These are phyloP conservation scores for Phytopythium kandeliae DNA, from an alignment of 352 stramenopile species.

Conservation along the genomic window DNA sequence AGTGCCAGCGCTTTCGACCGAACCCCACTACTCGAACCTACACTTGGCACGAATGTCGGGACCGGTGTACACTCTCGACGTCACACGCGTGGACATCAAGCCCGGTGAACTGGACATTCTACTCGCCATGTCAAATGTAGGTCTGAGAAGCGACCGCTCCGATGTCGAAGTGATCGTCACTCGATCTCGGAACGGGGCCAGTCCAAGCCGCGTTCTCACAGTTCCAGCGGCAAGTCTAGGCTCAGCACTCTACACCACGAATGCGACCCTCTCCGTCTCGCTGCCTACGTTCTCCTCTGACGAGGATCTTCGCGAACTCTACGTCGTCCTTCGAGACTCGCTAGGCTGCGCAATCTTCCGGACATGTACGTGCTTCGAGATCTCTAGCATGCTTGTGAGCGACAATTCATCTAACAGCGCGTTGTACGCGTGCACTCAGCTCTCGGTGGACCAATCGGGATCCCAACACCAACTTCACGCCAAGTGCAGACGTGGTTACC, in stretches of 20 bases:
- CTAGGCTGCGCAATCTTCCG: conserved; percentile 56
- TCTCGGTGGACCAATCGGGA: conserved; percentile 2
- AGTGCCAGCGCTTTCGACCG: conserved; percentile 47
- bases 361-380: conserved; percentile 31
- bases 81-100: conserved; percentile 15
- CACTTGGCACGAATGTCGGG: conserved; percentile 43
- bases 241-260: background rate
- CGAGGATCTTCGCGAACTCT: conserved; percentile 13
- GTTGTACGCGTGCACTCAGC: conserved; percentile 9
- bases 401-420: conserved; percentile 1
- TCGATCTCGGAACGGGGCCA: conserved; percentile 25
- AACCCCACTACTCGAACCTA: conserved; percentile 77
- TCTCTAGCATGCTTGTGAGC: background rate
- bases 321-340: conserved; percentile 39
- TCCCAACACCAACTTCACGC: background rate
- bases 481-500: conserved; percentile 30
- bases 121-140: conserved; percentile 29
- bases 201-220: conserved; percentile 9
- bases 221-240: conserved; percentile 7
- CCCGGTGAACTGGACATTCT: conserved; percentile 18
- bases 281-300: background rate
- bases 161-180: conserved; percentile 30
- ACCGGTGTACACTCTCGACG: conserved; percentile 41
- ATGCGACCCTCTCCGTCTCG: background rate
- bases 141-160: conserved; percentile 17